Percentiles rank a stretch among this genome's conserved stretches.
phyloP scores from a whole-genome alignment of 2,329 filamentous ascomycete species.

The Verticillium klebahnii region DNA sequence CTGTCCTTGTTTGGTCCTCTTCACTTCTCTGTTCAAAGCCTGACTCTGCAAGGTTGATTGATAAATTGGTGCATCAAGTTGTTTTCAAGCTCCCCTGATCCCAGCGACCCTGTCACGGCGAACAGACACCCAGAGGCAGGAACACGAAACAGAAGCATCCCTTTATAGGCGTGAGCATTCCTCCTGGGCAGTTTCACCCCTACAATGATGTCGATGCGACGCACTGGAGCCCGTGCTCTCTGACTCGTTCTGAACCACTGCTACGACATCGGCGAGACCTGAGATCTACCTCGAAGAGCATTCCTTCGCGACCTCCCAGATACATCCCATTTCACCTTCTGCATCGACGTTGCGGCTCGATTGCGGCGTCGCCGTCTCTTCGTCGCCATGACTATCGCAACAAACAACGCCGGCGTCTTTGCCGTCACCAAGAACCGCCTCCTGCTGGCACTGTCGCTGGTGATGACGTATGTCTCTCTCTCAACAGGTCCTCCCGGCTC shows the following conservation, averaged over 20 bases:
- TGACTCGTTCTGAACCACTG: not conserved
- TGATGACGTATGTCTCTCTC: slow-evolving; percentile 28
- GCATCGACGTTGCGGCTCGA: not conserved
- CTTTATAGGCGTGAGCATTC: not conserved
- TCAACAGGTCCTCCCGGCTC: not conserved
- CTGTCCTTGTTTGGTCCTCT: not conserved
- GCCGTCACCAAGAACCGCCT: slow-evolving; percentile 29
- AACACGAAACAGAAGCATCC: slow-evolving; percentile 4
- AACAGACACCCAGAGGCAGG: not conserved
- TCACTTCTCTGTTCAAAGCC: too few species aligned
- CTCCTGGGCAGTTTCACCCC: slow-evolving; percentile 8
- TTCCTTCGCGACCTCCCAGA: not conserved
- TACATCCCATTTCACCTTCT: not conserved
- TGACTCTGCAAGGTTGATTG: too few species aligned
- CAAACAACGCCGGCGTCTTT: slow-evolving; percentile 14
- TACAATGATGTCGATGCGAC: slow-evolving; percentile 4
- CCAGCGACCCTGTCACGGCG: not conserved
- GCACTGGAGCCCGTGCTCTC: not conserved
- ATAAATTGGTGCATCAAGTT: not conserved
- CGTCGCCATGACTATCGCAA: slow-evolving; percentile 11
- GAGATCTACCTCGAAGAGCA: not conserved
- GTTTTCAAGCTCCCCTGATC: not conserved
- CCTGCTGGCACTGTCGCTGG: slow-evolving; percentile 27
- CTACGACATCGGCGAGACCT: not conserved
- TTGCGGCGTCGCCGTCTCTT: not conserved